phyloP scores from a whole-genome alignment of 164 flowering plant species.

The Umbilicus rupestris region DNA sequence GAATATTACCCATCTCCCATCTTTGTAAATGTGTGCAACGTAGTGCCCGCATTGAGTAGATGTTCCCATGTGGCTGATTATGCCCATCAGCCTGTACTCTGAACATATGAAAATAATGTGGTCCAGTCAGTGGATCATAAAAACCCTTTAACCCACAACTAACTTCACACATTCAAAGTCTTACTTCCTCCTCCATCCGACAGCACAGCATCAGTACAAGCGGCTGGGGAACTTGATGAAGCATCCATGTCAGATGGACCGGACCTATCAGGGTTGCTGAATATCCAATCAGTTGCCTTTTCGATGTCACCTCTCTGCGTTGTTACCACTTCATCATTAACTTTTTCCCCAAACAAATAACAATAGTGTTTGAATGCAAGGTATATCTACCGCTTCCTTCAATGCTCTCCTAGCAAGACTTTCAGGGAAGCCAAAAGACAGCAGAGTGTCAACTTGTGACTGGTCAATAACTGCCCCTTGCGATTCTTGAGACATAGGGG shows the following conservation, averaged over 20 bases:
- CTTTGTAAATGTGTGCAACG: conserved; percentile 84
- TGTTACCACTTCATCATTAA: neutral
- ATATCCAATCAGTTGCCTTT: conserved; percentile 96
- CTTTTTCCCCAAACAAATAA: neutral
- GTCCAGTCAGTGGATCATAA: no score
- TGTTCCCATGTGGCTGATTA: conserved; percentile 96
- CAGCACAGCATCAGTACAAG: conserved; percentile 32
- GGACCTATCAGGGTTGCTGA: conserved; percentile 53
- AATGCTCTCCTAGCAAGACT: conserved; percentile 71
- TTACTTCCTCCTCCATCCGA: conserved; percentile 96
- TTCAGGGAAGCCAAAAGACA: conserved; percentile 87
- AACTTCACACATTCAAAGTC: no score
- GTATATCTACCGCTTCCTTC: conserved; percentile 56
- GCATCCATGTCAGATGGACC: conserved; percentile 50
- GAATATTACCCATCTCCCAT: conserved; percentile 90
- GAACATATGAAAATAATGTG: conserved; percentile 15
- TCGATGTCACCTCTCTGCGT: conserved; percentile 83
- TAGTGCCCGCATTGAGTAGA: conserved; percentile 98
- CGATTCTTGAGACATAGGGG: conserved; percentile 46
- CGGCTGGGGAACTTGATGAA: conserved; percentile 31
- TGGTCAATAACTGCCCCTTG: conserved; percentile 45
- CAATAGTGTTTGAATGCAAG: neutral
- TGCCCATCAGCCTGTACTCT: conserved; percentile 87
- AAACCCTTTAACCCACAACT: no score
- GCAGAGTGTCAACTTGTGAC: conserved; percentile 58